Evolutionary conservation across 306 rosid genomes (phyloP).

Genomic region (Prunus davidiana): DNA sequence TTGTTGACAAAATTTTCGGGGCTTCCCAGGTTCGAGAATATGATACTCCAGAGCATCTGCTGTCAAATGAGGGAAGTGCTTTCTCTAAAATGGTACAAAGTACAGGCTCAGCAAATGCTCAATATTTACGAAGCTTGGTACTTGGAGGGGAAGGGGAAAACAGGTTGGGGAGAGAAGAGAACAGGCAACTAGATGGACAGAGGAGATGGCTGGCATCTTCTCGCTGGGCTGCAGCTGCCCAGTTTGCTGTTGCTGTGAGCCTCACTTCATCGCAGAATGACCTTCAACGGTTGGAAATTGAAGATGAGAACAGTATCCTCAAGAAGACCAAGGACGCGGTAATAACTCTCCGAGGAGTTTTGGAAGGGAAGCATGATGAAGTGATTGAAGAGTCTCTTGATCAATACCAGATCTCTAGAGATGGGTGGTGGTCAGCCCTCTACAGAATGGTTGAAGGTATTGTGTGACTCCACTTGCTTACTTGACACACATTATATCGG

Average conservation of each 20-base stretch:
- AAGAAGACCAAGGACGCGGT: conserved; percentile 65
- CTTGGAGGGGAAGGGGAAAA: conserved; percentile 44
- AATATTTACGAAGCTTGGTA: conserved; percentile 64
- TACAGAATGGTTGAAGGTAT: conserved; percentile 91
- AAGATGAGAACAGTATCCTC: conserved; percentile 46
- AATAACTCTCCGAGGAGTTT: conserved; percentile 65
- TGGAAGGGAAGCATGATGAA: conserved; percentile 79
- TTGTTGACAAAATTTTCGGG: conserved; percentile 6
- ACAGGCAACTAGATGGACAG: conserved; percentile 36
- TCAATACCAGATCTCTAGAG: conserved; percentile 45
- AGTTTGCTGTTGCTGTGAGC: conserved; percentile 75
- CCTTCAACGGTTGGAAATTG: conserved; percentile 52
- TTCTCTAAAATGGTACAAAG: conserved; percentile 91
- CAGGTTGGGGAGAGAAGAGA: conserved; percentile 32
- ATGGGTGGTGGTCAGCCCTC: conserved; percentile 78
- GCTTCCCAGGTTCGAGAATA: conserved; percentile 70
- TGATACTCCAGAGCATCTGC: conserved; percentile 59
- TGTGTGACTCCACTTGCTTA: not conserved
- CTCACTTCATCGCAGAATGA: conserved; percentile 77
- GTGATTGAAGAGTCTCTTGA: conserved; percentile 58
- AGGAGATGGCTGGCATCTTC: conserved; percentile 52
- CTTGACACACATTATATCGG: not conserved
- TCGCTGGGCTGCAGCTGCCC: conserved; percentile 83
- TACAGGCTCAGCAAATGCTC: conserved; percentile 80
- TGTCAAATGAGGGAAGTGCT: conserved; percentile 59